phyloP scores from a whole-genome alignment of 1,284 basidiomycete genomes.

The Heterobasidion parviporum region DNA sequence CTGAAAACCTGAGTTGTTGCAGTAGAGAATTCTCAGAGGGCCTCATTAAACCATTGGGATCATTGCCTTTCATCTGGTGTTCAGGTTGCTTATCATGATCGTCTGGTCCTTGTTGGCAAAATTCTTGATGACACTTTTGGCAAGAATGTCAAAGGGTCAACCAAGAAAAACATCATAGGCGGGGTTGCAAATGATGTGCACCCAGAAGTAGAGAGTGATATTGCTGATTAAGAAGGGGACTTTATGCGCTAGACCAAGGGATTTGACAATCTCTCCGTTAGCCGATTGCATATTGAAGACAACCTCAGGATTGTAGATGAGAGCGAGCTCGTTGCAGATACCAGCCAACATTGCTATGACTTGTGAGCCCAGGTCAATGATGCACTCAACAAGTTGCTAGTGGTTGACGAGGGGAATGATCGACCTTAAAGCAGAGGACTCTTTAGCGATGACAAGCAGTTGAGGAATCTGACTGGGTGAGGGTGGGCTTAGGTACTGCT shows the following conservation, averaged over 20 bases:
- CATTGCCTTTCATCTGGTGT: neutral
- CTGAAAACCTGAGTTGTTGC: neutral
- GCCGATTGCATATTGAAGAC: conserved; percentile 7
- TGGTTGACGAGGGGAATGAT: no score
- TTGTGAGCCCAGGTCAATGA: no score
- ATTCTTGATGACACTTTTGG: neutral
- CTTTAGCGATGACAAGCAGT: neutral
- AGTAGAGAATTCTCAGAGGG: no score
- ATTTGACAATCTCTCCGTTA: conserved; percentile 16
- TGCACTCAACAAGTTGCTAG: no score
- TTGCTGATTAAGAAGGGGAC: neutral
- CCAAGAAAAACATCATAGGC: neutral
- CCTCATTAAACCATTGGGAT: neutral
- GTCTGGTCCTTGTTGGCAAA: neutral
- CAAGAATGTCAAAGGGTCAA: neutral
- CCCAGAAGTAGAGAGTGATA: conserved; percentile 13
- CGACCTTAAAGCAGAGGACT: neutral
- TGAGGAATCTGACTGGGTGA: neutral
- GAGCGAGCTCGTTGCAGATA: neutral
- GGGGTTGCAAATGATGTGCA: conserved; percentile 1
- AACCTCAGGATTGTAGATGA: neutral
- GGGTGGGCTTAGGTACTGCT: neutral
- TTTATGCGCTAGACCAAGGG: conserved; percentile 15
- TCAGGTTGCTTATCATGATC: neutral
- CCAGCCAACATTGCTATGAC: no score